These are phyloP conservation scores for Sanghuangporus weigelae DNA, from an alignment of 1,284 basidiomycete genomes.

Conservation along the genomic window DNA sequence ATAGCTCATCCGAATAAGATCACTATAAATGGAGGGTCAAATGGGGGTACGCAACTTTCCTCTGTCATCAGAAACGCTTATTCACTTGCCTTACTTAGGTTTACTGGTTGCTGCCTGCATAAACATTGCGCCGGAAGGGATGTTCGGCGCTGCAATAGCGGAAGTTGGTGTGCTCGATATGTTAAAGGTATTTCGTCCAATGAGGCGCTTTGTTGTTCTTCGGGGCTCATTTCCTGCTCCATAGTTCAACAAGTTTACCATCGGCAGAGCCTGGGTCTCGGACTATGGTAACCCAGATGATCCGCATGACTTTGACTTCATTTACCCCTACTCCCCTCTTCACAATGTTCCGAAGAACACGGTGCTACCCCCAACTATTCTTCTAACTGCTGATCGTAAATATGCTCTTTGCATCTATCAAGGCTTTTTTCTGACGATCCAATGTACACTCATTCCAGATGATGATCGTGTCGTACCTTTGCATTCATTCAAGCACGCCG, in stretches of 20 bases:
- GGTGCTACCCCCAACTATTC: constrained; percentile 59
- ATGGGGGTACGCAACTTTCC: constrained; percentile 50
- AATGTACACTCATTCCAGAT: constrained; percentile 37
- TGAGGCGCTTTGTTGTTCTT: constrained; percentile 2
- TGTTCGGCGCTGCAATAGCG: constrained; percentile 75
- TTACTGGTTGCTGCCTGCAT: constrained; percentile 75
- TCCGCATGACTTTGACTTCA: constrained; percentile 77
- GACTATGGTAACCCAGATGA: constrained; percentile 81
- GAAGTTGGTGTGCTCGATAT: constrained; percentile 83
- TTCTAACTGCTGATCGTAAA: constrained; percentile 77
- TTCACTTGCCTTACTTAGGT: constrained; percentile 35
- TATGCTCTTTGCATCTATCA: constrained; percentile 17
- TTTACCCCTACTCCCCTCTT: constrained; percentile 70
- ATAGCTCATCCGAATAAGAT: constrained; percentile 71
- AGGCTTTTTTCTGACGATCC: background rate
- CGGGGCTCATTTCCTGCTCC: background rate
- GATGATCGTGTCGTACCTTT: constrained; percentile 80
- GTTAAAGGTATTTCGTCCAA: constrained; percentile 49
- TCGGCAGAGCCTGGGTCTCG: constrained; percentile 74
- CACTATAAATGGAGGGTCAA: constrained; percentile 73
- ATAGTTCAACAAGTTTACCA: constrained; percentile 74
- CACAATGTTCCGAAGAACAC: constrained; percentile 66
- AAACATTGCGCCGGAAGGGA: constrained; percentile 73
- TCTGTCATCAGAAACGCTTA: background rate
- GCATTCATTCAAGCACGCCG: constrained; percentile 78